Evolutionary conservation across 257 asterid genomes (phyloP).

Genomic region (Linderniella brevidens): DNA sequence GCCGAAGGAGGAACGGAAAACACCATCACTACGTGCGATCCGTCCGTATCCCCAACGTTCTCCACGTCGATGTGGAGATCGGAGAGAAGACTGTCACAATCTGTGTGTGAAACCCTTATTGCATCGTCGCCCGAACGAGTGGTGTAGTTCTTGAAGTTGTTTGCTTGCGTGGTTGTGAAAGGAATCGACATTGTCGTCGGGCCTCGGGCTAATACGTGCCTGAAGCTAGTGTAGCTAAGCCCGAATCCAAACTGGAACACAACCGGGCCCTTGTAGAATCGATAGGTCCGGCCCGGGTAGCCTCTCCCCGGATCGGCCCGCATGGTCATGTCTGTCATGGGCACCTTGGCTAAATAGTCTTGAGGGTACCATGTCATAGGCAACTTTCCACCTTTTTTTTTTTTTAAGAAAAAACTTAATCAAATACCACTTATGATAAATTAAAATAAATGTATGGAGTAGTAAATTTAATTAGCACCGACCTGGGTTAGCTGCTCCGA

Average conservation of each 20-base stretch:
- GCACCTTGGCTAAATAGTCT: constrained; percentile 23
- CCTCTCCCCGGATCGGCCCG: constrained; percentile 55
- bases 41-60: constrained; percentile 55
- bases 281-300: constrained; percentile 78
- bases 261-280: constrained; percentile 69
- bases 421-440: background rate
- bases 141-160: constrained; percentile 19
- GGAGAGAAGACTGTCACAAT: constrained; percentile 34
- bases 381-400: constrained; percentile 49
- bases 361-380: constrained; percentile 76
- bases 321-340: constrained; percentile 68
- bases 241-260: constrained; percentile 74
- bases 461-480: background rate
- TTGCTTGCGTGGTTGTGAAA: constrained; percentile 10
- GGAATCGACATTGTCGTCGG: constrained; percentile 37
- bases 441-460: background rate
- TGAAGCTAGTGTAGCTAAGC: constrained; percentile 47
- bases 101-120: constrained; percentile 42
- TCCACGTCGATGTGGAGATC: constrained; percentile 44
- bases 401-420: background rate
- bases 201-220: constrained; percentile 29
- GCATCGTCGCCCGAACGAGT: constrained; percentile 17
- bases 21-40: constrained; percentile 48
- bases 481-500: constrained; percentile 72
- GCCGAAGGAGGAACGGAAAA: constrained; percentile 25